Evolutionary conservation across 1,284 basidiomycete genomes (phyloP), one percentile per base, ranked within the genome.

Genomic region (Sporisorium scitamineum): DNA sequence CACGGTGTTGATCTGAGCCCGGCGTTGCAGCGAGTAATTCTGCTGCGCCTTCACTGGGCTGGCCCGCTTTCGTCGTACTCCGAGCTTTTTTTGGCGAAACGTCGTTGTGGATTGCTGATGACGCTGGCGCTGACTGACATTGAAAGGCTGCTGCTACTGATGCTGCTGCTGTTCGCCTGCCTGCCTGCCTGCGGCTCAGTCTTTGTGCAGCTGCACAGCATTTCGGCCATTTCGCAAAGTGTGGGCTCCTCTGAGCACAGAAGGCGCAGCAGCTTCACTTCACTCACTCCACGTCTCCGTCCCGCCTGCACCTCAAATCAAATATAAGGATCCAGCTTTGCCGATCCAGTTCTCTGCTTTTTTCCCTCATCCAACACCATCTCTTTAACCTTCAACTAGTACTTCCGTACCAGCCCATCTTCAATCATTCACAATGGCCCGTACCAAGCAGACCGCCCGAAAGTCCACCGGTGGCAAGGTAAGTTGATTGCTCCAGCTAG

Each of bases 401-500:
- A 61, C 62, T 44, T 48, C 59, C 29, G 70, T 68, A 73, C 70
- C 57, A 53, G 34, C 45, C 44, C 32, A 26, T 44, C 50, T 61
- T 32, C 50, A 41, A 58, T 61, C 70, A 59, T 41, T 61, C 74
- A 78, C 62, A 61, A 84, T 84, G 84, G 84, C 84, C 60, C 81
- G 84, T 54, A 85, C 84, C 34, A 85, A 92, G 89, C 92, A 93
- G 89, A 94, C 92, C 79, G 92, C 91, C 73, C 91, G 91, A 87
- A 92, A 93, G 88, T 92, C 93, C 56, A 94, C 93, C 78, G 92
- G 92, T 90, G 92, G 89, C 85, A 86, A 85, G 84, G 83, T 76
- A 62, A 61, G 70, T 76, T 45, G 14, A 18, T 39, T n/a, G 11
- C 44, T 3, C 24, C 5, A 45, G 9, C 45, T 18, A 9, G 16